Evolutionary conservation across 2,329 filamentous ascomycete genomes (phyloP).

Genomic region (Pestalotiopsis fici): DNA sequence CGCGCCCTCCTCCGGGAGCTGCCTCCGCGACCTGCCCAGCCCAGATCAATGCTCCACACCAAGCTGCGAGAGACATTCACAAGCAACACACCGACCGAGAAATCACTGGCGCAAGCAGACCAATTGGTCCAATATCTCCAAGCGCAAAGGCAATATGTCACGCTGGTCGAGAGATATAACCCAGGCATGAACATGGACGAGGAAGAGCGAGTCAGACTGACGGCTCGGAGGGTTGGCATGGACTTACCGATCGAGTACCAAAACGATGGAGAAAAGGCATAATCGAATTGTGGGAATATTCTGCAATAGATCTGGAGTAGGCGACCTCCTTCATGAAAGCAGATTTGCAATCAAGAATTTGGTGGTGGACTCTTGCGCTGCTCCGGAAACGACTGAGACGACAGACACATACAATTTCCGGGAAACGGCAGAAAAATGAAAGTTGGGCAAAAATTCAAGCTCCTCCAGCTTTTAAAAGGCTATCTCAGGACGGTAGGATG

Average conservation of each 20-base stretch:
- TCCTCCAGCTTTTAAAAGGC: not conserved
- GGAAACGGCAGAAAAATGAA: not conserved
- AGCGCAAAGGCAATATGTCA: conserved; percentile 82
- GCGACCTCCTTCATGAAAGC: not conserved
- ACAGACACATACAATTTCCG: not conserved
- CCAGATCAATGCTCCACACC: conserved; percentile 69
- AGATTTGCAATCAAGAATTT: not conserved
- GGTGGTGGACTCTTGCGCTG: not conserved
- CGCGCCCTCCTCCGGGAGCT: conserved; percentile 87
- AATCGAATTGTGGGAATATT: not conserved
- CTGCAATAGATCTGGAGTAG: not conserved
- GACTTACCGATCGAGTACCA: conserved; percentile 71
- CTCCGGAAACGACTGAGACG: not conserved
- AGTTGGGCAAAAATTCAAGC: not conserved
- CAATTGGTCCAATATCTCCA: conserved; percentile 80
- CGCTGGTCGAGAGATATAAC: conserved; percentile 88
- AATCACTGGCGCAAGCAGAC: conserved; percentile 56
- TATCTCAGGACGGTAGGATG: not conserved
- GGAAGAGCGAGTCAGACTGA: conserved; percentile 81
- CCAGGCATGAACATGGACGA: conserved; percentile 86
- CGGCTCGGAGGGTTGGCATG: conserved; percentile 87
- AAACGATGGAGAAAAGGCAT: conserved; percentile 15
- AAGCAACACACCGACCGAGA: conserved; percentile 28
- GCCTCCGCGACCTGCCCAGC: conserved; percentile 61
- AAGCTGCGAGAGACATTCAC: conserved; percentile 68